Base-by-base conservation (phyloP, 208 protist species). In the Trypanosoma grayi region DNA sequence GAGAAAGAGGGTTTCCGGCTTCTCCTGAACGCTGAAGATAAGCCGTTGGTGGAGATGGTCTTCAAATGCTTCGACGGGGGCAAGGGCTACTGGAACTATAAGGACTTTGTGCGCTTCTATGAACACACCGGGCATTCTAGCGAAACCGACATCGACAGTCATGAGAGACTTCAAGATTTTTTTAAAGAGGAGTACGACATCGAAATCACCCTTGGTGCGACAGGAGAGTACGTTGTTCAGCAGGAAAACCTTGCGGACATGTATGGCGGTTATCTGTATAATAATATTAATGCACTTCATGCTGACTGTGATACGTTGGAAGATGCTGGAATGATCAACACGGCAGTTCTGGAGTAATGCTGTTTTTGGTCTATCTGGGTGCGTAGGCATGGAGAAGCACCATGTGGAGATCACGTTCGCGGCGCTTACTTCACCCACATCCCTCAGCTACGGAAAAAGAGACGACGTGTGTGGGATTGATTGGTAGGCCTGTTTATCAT, bases 131-230 rank as follows among this genome's bases (percentile, higher is more conserved):
- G 73, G 3, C 81, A 81, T 37, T 61, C 58, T 13, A 52, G 48
- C 7, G 72, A 80, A 1, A 66, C 62, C 1, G 57, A 60, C 14
- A 78, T 85, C 7, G 66, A 71, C 61, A 64, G 59, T 40, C 53
- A 65, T 10, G 52, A 62, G n/a, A 70, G 50, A 9, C 60, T 93
- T 33, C 43, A 66, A 43, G 44, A 72, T 1, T 83, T 87, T 48
- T 93, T 93, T 44, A 50, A 60, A 33, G 81, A 90, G n/a, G 83
- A 93, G 63, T 93, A 82, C 47, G 87, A 90, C 50, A 77, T 93
- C 24, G 46, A 30, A 5, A 70, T 70, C 31, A 56, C 54, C 10
- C 56, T 55, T 16, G 62, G n/a, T 2, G 59, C 58, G 16, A 60
- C 66, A 46, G 54, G 68, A 33, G 55, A 68, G 28, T 77, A 78